Conservation (phyloP, 345 rosid species). For the Salix koriyanagi region DNA sequence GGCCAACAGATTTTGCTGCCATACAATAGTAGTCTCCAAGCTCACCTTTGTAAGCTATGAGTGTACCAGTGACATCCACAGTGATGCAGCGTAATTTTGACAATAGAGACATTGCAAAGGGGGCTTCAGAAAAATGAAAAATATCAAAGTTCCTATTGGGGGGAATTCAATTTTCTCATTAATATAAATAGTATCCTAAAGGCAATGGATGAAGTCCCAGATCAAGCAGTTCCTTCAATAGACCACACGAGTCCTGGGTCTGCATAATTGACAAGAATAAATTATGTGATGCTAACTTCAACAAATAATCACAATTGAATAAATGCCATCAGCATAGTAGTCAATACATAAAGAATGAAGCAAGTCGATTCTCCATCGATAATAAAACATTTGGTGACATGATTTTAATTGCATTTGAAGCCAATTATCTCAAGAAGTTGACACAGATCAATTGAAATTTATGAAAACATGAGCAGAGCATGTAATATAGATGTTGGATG, state of each 20-base stretch:
- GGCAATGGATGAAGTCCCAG: neutral
- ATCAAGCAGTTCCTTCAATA: neutral
- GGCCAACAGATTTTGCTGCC: conserved; percentile 94
- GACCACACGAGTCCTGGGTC: neutral
- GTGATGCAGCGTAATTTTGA: conserved; percentile 77
- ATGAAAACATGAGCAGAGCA: neutral
- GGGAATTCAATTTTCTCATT: neutral
- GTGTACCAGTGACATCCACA: conserved; percentile 95
- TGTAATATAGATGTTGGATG: neutral
- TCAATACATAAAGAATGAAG: neutral
- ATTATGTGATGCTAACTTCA: neutral
- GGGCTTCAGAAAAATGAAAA: neutral
- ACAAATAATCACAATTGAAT: too few relatives aligned
- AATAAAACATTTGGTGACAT: neutral
- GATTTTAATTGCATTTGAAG: neutral
- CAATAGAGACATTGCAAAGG: conserved; percentile 50
- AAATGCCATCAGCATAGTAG: neutral
- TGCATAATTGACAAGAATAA: conserved; percentile 1
- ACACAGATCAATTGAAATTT: neutral
- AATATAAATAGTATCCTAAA: neutral
- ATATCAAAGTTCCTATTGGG: neutral
- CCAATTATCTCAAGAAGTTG: neutral
- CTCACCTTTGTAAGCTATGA: conserved; percentile 94
- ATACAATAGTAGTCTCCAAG: conserved; percentile 99
- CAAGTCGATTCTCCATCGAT: neutral